phyloP scores from a whole-genome alignment of 1,284 basidiomycete species.

The Fistulinella staudtii region DNA sequence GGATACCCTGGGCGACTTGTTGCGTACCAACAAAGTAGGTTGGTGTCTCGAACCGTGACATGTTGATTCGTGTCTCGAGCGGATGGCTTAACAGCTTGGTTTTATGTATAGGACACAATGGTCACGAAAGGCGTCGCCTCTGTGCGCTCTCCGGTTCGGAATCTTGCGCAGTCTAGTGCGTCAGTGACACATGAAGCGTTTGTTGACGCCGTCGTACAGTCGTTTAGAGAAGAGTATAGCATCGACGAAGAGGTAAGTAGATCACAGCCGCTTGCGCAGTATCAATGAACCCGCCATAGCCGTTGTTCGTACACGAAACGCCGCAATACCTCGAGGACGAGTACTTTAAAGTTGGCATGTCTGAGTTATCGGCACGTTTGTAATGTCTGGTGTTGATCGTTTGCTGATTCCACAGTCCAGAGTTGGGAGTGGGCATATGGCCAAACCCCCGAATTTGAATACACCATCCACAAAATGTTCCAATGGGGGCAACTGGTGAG shows the following conservation, averaged over 20 bases:
- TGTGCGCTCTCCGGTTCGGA: conserved; percentile 89
- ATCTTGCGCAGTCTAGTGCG: conserved; percentile 61
- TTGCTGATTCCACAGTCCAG: conserved; percentile 37
- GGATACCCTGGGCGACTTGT: conserved; percentile 64
- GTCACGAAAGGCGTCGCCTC: conserved; percentile 86
- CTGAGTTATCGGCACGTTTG: conserved; percentile 62
- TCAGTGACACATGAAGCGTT: conserved; percentile 68
- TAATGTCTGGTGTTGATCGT: neutral
- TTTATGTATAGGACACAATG: conserved; percentile 59
- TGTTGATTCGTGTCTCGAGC: neutral
- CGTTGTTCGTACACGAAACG: conserved; percentile 42
- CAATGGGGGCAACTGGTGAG: conserved; percentile 61
- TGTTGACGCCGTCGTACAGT: conserved; percentile 62
- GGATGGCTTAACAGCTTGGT: neutral
- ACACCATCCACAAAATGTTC: conserved; percentile 48
- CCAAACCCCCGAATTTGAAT: conserved; percentile 91
- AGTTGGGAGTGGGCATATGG: conserved; percentile 94
- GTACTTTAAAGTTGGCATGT: conserved; percentile 64
- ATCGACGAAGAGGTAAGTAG: conserved; percentile 42
- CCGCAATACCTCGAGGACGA: conserved; percentile 43
- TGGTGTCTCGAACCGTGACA: neutral
- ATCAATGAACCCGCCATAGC: conserved; percentile 19
- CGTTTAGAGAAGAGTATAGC: conserved; percentile 68
- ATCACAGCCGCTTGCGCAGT: neutral
- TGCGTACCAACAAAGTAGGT: conserved; percentile 69